A percentile compares a stretch with the other conserved stretches of the same genome.
Conservation (phyloP, 306 rosid species). For the Vigna radiata region DNA sequence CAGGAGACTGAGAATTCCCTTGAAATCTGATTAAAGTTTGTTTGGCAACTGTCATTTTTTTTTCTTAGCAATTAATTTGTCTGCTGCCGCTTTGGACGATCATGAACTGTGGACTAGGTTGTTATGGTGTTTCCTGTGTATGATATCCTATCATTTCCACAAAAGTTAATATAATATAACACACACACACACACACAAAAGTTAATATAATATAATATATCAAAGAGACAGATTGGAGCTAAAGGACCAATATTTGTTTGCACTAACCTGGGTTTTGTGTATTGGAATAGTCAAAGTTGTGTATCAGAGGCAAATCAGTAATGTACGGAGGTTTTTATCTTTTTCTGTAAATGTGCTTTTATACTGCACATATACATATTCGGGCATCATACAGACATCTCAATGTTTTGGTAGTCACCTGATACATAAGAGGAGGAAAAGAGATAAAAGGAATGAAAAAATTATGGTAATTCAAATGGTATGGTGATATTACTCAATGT, state of each 20-base stretch:
- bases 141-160: not conserved
- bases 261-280: not conserved
- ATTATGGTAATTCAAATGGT: not conserved
- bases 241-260: not conserved
- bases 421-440: not conserved
- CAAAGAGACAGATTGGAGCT: not conserved
- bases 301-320: not conserved
- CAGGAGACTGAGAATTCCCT: not conserved
- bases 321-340: not conserved
- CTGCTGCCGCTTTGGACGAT: slow-evolving; percentile 11
- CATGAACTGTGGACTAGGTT: slow-evolving; percentile 6
- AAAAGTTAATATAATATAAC: too few relatives aligned
- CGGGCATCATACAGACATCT: not conserved
- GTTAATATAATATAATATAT: too few relatives aligned
- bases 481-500: not conserved
- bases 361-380: not conserved
- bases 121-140: slow-evolving; percentile 12
- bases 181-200: too few relatives aligned
- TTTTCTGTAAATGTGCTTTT: not conserved
- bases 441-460: not conserved
- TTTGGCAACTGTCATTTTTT: not conserved
- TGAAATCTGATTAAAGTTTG: not conserved
- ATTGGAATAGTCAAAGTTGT: not conserved
- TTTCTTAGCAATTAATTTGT: not conserved
- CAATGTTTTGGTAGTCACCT: not conserved